A percentile compares a stretch with the other conserved stretches of the same genome.
Conservation (phyloP, 805 yeast genomes). For the Candida ipomoeae region DNA sequence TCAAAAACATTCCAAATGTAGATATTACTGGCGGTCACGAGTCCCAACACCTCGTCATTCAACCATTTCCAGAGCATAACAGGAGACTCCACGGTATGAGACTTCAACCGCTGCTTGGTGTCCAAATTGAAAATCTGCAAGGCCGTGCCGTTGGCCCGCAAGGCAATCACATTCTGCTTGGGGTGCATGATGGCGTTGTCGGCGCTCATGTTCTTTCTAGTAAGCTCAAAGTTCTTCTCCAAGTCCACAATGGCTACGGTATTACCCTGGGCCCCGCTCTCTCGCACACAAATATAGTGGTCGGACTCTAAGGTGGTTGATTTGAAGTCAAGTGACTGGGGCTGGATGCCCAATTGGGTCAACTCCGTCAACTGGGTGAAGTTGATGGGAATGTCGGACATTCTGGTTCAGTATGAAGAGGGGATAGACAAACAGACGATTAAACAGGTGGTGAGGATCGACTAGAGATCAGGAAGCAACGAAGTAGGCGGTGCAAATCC, state of each 20-base stretch:
- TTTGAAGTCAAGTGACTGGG: conserved; percentile 81
- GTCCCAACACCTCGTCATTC: conserved; percentile 64
- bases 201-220: conserved; percentile 92
- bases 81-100: conserved; percentile 80
- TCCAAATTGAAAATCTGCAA: conserved; percentile 90
- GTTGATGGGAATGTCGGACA: conserved; percentile 84
- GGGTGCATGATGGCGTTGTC: conserved; percentile 98
- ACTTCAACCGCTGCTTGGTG: conserved; percentile 82
- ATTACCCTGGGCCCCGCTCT: conserved; percentile 58
- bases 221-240: conserved; percentile 69
- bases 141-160: conserved; percentile 95
- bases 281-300: conserved; percentile 80
- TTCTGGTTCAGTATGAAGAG: background rate
- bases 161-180: conserved; percentile 76
- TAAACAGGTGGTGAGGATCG: background rate
- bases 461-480: background rate
- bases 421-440: background rate
- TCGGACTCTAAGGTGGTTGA: conserved; percentile 94
- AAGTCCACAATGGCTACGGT: conserved; percentile 93
- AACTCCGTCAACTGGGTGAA: conserved; percentile 93
- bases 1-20: conserved; percentile 83
- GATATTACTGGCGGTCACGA: conserved; percentile 73
- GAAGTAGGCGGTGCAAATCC: background rate
- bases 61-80: conserved; percentile 97
- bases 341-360: conserved; percentile 80